Evolutionary conservation across 805 yeast genomes (phyloP), one percentile per base, ranked within the genome.

Genomic region (Barnettozyma sucrosica): DNA sequence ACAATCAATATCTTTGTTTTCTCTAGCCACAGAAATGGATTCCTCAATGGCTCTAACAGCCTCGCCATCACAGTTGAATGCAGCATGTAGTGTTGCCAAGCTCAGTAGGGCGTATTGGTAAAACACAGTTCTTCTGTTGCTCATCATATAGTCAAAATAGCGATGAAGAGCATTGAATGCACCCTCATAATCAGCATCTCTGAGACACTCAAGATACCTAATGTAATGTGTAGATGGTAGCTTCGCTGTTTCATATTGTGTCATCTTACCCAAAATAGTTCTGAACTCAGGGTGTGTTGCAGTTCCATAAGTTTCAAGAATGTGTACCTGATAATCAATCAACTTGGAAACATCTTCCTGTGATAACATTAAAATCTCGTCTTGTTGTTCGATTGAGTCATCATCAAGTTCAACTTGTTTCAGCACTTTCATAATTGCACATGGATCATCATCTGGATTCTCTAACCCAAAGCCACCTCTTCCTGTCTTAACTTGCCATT

Each of bases 1-100:
- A 40, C 51, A 49, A 18, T 49, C 70, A 47, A 78, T 72, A 62
- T 90, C 96, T 51, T 81, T 81, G 55, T 84, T 83, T 57, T 89
- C 96, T 54, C 97, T 70, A 0, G 97, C 97, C 3, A 89, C 89
- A 7, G 85, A 72, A 3, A 89, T 84, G 0, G 97, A 93, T 62
- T 89, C 97, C 52, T 85, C 88, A 8, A 89, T 85, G 1, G 95
- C 83, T 53, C 83, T 74, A 13, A 88, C 62, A 0, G 96, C 95
- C 66, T 66, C 57, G 6, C 52, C 55, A 50, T 79, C 78, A 50
- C 82, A 80, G 20, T 81, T 80, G 62, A 85, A 86, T 38, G 76
- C 76, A 18, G 85, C 85, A 52, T 87, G 88, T 26, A 86, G 62
- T 0, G 84, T 72, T 0, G 95, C 93, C 40, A 83, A 69, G 3